These are phyloP conservation scores for Juglanconis oblonga DNA, from an alignment of 2,329 filamentous ascomycete genomes.

Conservation along the genomic window DNA sequence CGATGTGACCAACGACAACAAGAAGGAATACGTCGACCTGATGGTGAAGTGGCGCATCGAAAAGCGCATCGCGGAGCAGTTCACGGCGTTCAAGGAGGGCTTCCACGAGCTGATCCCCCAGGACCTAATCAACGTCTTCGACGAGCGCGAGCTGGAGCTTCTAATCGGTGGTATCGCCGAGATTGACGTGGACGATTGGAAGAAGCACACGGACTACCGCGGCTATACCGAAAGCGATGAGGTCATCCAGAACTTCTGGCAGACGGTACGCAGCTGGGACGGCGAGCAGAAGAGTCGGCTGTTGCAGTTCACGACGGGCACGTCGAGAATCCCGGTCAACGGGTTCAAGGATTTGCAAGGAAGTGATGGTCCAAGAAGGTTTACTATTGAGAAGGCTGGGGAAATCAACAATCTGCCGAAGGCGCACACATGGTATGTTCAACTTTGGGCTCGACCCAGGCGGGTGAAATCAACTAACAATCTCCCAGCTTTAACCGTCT, in stretches of 20 bases:
- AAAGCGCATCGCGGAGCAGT: conserved; percentile 97
- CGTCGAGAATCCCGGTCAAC: conserved; percentile 96
- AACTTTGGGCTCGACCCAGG: background rate
- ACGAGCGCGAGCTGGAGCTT: conserved; percentile 93
- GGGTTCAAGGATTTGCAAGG: conserved; percentile 99
- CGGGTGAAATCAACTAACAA: background rate
- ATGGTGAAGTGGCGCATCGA: conserved; percentile 99
- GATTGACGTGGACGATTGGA: conserved; percentile 99
- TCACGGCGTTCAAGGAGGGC: conserved; percentile 94
- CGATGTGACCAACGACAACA: conserved; percentile 97
- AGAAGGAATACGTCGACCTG: conserved; percentile 96
- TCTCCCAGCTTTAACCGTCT: conserved; percentile 84
- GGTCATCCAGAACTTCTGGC: conserved; percentile 98
- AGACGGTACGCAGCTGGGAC: conserved; percentile 94
- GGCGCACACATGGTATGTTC: conserved; percentile 89
- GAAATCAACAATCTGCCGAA: conserved; percentile 90
- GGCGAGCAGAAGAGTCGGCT: conserved; percentile 96
- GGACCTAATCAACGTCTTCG: conserved; percentile 96
- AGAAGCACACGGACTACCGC: conserved; percentile 99
- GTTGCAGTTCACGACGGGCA: conserved; percentile 95
- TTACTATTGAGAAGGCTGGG: conserved; percentile 97
- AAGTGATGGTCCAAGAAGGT: conserved; percentile 89
- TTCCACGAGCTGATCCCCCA: conserved; percentile 97
- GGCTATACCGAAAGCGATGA: conserved; percentile 98
- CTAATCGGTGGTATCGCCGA: conserved; percentile 99